phyloP scores from a whole-genome alignment of 2,329 filamentous ascomycete species.

The Blumeriella jaapii region DNA sequence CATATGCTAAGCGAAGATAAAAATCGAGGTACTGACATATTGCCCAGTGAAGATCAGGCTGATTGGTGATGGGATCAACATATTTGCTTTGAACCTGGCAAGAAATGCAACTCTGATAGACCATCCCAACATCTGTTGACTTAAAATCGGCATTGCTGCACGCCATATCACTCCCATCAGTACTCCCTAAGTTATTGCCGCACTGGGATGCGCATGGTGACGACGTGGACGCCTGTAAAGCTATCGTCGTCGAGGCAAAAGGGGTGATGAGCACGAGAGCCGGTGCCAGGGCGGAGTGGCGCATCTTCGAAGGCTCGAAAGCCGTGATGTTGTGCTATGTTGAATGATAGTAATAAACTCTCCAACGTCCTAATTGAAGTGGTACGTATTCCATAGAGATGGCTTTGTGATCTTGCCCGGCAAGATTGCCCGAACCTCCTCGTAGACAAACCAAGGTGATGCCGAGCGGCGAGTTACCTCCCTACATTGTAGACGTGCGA shows the following conservation, averaged over 20 bases:
- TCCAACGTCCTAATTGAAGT: constrained; percentile 1
- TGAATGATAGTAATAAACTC: constrained; percentile 4
- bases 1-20: background rate
- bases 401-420: constrained; percentile 15
- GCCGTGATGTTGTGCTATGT: constrained; percentile 1
- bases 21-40: constrained; percentile 39
- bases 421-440: constrained; percentile 13
- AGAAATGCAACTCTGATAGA: constrained; percentile 19
- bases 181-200: constrained; percentile 22
- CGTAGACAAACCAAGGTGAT: constrained; percentile 3
- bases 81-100: constrained; percentile 35
- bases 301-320: constrained; percentile 15
- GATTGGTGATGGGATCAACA: constrained; percentile 27
- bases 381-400: background rate
- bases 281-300: constrained; percentile 8
- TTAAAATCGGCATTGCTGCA: constrained; percentile 12
- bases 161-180: constrained; percentile 16
- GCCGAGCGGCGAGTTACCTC: background rate
- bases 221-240: constrained; percentile 15
- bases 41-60: constrained; percentile 42
- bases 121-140: constrained; percentile 9
- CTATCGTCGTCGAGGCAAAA: constrained; percentile 12
- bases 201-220: constrained; percentile 24
- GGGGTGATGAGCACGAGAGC: constrained; percentile 16
- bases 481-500: background rate